Evolutionary conservation across 2,329 filamentous ascomycete species (phyloP), one percentile per base, ranked within the genome.

Genomic region (Dichotomopilus funicola): DNA sequence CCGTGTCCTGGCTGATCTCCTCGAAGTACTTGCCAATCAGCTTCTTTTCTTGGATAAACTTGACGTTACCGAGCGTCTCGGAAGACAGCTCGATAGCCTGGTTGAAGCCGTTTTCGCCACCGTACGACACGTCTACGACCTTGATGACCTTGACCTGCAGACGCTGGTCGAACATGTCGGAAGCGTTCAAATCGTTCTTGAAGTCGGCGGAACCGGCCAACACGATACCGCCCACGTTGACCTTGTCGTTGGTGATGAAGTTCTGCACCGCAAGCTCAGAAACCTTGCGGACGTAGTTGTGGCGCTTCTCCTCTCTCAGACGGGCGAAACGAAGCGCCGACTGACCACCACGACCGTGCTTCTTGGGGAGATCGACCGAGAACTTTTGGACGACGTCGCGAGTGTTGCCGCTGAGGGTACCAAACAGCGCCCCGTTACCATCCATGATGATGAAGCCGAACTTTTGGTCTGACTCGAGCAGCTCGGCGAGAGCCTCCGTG

Each of bases 401-500:
- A 38, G 94, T 99, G 75, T 99, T 99, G 65, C 94, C 95, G 68
- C 91, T 96, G 43, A 99, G 80, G 0, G 94, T 99, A 67, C 94
- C 94, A 65, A 99, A 99, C 35, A 99, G 85, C 44, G 94, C 89
- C 66, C 94, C 95, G 75, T 99, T 99, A 77, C 94, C 94, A 71
- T 99, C 94, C 94, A 99, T 99, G 77, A 99, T 87, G 73, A 99
- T 99, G 78, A 99, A 99, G 54, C 94, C 94, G 66, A 99, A 99
- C 75, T 95, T 96, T 76, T 97, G 94, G 72, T 99, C 94, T 13
- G 92, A 96, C 76, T 99, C 94, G 63, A 99, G 86, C 68, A 99
- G 83, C 78, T 99, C 94, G 63, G 91, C 94, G 63, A 99, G 78
- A 13, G 94, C 92, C 75, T 99, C 94, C 56, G 94, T 99, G 72